A percentile compares a stretch with the other conserved stretches of the same genome.
phyloP scores from a whole-genome alignment of 805 yeast species.

The Schizosaccharomyces japonicus region DNA sequence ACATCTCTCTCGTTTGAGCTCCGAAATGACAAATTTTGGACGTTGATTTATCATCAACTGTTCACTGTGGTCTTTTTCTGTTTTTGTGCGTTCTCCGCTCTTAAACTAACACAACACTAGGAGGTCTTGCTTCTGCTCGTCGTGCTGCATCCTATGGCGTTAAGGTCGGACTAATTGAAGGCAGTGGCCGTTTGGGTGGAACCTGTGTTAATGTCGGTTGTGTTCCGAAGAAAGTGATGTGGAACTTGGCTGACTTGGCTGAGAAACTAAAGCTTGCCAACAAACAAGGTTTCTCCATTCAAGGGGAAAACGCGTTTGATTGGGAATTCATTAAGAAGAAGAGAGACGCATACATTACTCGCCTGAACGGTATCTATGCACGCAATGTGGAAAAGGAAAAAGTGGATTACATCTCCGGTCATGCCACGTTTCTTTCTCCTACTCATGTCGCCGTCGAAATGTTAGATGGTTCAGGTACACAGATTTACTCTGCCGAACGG shows the following conservation, averaged over 20 bases:
- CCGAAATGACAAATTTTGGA: neutral
- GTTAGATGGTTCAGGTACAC: constrained; percentile 31
- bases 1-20: no score
- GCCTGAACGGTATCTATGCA: constrained; percentile 84
- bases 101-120: no score
- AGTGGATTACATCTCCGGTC: constrained; percentile 68
- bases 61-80: neutral
- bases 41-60: neutral
- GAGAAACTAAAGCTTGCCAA: constrained; percentile 46
- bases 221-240: constrained; percentile 96
- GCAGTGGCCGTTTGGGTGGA: constrained; percentile 61
- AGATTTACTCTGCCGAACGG: constrained; percentile 52
- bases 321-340: constrained; percentile 66
- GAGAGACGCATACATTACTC: constrained; percentile 72
- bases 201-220: constrained; percentile 98
- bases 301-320: constrained; percentile 41
- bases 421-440: constrained; percentile 48
- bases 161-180: constrained; percentile 60
- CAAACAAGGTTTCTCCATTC: constrained; percentile 55
- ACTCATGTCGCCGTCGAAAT: constrained; percentile 44
- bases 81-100: no score
- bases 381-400: constrained; percentile 69
- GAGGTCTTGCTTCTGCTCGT: constrained; percentile 96
- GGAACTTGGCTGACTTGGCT: constrained; percentile 89
- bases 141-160: constrained; percentile 86